Evolutionary conservation across 345 rosid genomes (phyloP).

Genomic region (Lepidium sativum): DNA sequence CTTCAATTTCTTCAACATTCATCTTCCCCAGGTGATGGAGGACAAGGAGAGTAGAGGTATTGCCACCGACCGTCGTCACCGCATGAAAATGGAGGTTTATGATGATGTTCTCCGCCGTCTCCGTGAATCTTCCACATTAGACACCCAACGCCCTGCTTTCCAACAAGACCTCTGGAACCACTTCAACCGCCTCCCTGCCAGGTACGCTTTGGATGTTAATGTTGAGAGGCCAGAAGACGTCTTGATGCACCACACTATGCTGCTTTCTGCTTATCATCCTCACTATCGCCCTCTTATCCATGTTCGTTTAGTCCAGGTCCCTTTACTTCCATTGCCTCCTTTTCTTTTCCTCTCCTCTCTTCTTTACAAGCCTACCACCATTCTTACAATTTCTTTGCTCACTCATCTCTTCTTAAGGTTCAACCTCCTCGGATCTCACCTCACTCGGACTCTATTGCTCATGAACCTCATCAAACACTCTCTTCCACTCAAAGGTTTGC

Average conservation of each 20-base stretch:
- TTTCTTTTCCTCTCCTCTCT: not conserved
- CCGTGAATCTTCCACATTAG: constrained; percentile 38
- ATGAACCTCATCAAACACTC: constrained; percentile 24
- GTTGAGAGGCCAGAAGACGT: constrained; percentile 96
- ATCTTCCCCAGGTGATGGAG: constrained; percentile 68
- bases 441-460: constrained; percentile 28
- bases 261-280: constrained; percentile 27
- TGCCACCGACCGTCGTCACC: constrained; percentile 41
- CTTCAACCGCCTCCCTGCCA: constrained; percentile 81
- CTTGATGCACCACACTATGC: constrained; percentile 51
- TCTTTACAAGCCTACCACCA: not conserved
- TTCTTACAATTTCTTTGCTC: too few species aligned
- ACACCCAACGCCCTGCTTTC: constrained; percentile 54
- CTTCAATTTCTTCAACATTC: too few species aligned
- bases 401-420: constrained; percentile 50
- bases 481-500: constrained; percentile 45
- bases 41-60: constrained; percentile 48
- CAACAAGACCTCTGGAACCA: constrained; percentile 85
- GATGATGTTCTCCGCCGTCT: constrained; percentile 69
- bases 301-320: constrained; percentile 58
- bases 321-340: too few species aligned
- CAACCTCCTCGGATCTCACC: constrained; percentile 42
- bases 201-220: constrained; percentile 97
- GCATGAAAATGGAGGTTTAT: constrained; percentile 59
- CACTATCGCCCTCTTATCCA: constrained; percentile 20